A percentile compares a stretch with the other conserved stretches of the same genome.
Evolutionary conservation across 352 stramenopile genomes (phyloP).

Genomic region (Phytophthora fragariaefolia): DNA sequence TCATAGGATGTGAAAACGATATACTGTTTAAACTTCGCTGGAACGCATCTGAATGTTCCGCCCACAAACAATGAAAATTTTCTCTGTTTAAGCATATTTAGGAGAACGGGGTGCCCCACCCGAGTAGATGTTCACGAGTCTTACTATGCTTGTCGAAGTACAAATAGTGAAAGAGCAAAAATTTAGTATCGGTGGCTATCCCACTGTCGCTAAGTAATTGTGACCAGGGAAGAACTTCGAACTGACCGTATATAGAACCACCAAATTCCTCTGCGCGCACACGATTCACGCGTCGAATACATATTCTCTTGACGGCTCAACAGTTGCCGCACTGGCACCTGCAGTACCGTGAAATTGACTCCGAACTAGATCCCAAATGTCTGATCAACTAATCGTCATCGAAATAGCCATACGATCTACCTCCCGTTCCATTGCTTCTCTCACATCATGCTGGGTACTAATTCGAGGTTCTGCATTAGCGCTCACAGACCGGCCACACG

Average conservation of each 20-base stretch:
- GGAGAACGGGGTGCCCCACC: background rate
- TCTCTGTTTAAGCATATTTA: slow-evolving; percentile 6
- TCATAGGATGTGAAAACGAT: slow-evolving; percentile 8
- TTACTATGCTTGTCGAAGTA: slow-evolving; percentile 1
- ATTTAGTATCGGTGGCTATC: background rate
- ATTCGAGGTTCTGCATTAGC: background rate
- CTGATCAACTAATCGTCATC: background rate
- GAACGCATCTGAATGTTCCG: slow-evolving; percentile 9
- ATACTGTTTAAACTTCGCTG: slow-evolving; percentile 4
- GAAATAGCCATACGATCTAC: background rate
- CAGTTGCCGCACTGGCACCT: background rate
- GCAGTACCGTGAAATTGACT: background rate
- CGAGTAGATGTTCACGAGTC: background rate
- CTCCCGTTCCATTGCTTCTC: background rate
- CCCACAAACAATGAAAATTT: slow-evolving; percentile 4
- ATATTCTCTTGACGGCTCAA: background rate
- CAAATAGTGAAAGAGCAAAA: slow-evolving; percentile 1
- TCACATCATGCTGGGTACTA: background rate
- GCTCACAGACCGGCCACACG: background rate
- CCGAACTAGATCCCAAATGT: background rate
- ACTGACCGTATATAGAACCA: background rate
- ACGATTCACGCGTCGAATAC: background rate
- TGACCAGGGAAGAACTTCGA: background rate
- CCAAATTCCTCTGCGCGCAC: background rate
- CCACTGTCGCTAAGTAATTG: background rate